Percentiles rank a stretch among this genome's conserved stretches.
These are phyloP conservation scores for Acanthamoeba triangularis DNA, from an alignment of 208 protist genomes.

Conservation along the genomic window DNA sequence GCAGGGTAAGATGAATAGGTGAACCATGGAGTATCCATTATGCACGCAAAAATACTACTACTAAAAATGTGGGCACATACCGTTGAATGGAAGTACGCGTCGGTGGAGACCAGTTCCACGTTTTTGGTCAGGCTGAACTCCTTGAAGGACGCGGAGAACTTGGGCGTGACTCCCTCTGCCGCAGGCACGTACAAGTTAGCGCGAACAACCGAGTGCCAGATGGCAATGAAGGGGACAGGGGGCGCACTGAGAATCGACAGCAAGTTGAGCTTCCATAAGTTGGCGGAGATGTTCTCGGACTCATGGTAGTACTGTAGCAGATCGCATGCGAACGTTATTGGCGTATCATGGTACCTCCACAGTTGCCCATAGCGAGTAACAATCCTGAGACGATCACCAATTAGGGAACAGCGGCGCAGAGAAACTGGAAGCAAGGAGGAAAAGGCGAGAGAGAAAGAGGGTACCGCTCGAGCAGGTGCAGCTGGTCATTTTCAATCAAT, in stretches of 20 bases:
- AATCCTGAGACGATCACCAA: background rate
- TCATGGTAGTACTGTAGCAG: slow-evolving; percentile 52
- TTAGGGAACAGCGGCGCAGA: background rate
- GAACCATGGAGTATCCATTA: background rate
- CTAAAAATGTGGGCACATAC: background rate
- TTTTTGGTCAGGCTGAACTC: background rate
- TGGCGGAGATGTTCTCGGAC: slow-evolving; percentile 12
- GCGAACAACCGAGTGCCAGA: background rate
- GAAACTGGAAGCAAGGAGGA: background rate
- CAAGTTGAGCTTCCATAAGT: slow-evolving; percentile 13
- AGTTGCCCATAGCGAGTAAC: background rate
- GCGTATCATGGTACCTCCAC: slow-evolving; percentile 36
- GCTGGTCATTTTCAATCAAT: slow-evolving; percentile 14
- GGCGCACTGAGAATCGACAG: slow-evolving; percentile 5
- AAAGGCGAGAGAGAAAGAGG: background rate
- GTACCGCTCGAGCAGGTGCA: background rate
- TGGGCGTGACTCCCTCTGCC: slow-evolving; percentile 9
- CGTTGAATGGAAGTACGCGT: background rate
- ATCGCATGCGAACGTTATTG: background rate
- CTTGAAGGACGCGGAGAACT: slow-evolving; percentile 26
- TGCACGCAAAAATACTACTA: background rate
- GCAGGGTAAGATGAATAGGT: background rate
- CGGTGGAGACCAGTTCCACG: background rate
- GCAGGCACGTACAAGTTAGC: background rate
- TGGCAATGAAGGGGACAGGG: background rate